phyloP scores from a whole-genome alignment of 2,329 filamentous ascomycete genomes.

The Cladosporium sp. region DNA sequence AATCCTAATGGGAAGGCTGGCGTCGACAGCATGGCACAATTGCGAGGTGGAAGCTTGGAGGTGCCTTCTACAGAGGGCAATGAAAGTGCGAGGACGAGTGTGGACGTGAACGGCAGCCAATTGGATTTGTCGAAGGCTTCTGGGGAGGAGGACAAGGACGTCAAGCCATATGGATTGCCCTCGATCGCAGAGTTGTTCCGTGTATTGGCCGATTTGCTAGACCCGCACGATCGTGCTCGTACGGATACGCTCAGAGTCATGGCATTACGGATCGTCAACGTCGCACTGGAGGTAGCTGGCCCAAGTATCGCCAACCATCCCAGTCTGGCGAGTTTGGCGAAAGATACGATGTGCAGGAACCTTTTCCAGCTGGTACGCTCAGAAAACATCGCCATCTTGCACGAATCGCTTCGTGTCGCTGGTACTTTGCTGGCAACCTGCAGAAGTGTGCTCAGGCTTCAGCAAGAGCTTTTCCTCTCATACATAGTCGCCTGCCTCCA shows the following conservation, averaged over 20 bases:
- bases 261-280: conserved; percentile 94
- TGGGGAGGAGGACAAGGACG: conserved; percentile 50
- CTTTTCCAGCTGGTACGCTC: conserved; percentile 95
- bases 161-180: conserved; percentile 88
- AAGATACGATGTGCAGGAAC: conserved; percentile 90
- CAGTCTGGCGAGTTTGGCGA: conserved; percentile 79
- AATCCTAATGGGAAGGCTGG: conserved; percentile 45
- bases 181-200: conserved; percentile 93
- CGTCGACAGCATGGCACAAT: conserved; percentile 41
- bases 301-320: conserved; percentile 93
- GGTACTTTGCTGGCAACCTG: conserved; percentile 90
- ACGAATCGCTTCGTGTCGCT: conserved; percentile 88
- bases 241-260: conserved; percentile 96
- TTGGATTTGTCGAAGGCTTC: conserved; percentile 42
- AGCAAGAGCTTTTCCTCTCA: conserved; percentile 93
- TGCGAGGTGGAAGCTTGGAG: conserved; percentile 63
- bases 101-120: conserved; percentile 44
- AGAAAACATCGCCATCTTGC: conserved; percentile 92
- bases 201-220: conserved; percentile 87
- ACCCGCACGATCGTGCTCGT: conserved; percentile 89
- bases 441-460: conserved; percentile 84
- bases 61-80: conserved; percentile 34
- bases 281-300: conserved; percentile 92
- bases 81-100: conserved; percentile 36
- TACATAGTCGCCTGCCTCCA: conserved; percentile 94